Percentiles rank a stretch among this genome's conserved stretches.
phyloP scores from a whole-genome alignment of 1,284 basidiomycete genomes.

The Marasmius fiardii region DNA sequence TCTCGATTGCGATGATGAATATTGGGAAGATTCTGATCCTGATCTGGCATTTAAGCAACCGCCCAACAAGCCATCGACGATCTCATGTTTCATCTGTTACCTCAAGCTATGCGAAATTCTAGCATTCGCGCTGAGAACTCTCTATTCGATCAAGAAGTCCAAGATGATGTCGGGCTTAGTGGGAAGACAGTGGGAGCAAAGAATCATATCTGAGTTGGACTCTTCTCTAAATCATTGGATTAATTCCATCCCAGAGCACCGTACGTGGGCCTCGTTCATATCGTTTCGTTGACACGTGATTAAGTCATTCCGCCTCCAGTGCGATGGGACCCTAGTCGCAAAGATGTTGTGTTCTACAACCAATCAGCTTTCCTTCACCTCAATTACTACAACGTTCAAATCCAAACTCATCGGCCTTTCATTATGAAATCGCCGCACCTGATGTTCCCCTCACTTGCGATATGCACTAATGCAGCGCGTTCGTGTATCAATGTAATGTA shows the following conservation, averaged over 20 bases:
- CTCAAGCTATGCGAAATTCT: constrained; percentile 59
- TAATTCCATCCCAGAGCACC: constrained; percentile 12
- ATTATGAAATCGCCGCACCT: constrained; percentile 11
- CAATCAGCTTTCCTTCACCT: constrained; percentile 13
- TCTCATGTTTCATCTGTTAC: constrained; percentile 48
- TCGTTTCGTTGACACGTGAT: not conserved
- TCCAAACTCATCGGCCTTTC: constrained; percentile 14
- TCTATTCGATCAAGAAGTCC: constrained; percentile 48
- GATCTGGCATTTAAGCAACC: constrained; percentile 47
- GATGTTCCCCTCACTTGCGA: constrained; percentile 12
- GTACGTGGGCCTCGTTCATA: constrained; percentile 6
- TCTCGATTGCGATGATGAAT: constrained; percentile 67
- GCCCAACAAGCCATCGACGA: constrained; percentile 38
- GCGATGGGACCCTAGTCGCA: constrained; percentile 9
- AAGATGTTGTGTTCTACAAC: constrained; percentile 11
- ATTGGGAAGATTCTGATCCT: constrained; percentile 48
- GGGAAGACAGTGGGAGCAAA: constrained; percentile 39
- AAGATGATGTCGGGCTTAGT: constrained; percentile 47
- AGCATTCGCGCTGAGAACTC: constrained; percentile 51
- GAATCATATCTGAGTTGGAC: constrained; percentile 12
- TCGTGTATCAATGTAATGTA: constrained; percentile 11
- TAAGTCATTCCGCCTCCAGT: not conserved
- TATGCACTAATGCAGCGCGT: constrained; percentile 15
- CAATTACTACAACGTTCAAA: constrained; percentile 14
- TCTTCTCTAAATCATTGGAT: constrained; percentile 14